phyloP scores from a whole-genome alignment of 2,329 filamentous ascomycete species.

The Aspergillus ibericus region DNA sequence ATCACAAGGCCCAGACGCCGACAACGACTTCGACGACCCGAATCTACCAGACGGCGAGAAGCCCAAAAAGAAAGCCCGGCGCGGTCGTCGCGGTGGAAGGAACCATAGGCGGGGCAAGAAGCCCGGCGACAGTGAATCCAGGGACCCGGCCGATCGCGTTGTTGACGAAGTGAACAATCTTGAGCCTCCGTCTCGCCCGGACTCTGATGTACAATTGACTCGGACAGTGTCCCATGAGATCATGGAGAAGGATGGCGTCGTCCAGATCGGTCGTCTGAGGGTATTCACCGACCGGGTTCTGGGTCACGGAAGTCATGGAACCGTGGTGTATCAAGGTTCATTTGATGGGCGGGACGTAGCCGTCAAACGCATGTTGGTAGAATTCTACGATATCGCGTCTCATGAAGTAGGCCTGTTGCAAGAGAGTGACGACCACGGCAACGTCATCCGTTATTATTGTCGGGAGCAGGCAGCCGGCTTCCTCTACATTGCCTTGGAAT shows the following conservation, averaged over 20 bases:
- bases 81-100: constrained; percentile 71
- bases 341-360: constrained; percentile 93
- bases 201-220: constrained; percentile 61
- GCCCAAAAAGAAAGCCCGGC: constrained; percentile 68
- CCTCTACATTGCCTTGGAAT: constrained; percentile 91
- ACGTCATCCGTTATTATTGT: constrained; percentile 95
- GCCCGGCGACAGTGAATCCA: constrained; percentile 52
- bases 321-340: constrained; percentile 88
- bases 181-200: constrained; percentile 49
- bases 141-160: constrained; percentile 60
- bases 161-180: constrained; percentile 56
- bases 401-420: constrained; percentile 88
- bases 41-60: constrained; percentile 37
- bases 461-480: constrained; percentile 87
- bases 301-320: constrained; percentile 89
- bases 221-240: constrained; percentile 56
- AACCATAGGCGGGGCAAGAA: constrained; percentile 59
- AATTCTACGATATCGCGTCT: constrained; percentile 92
- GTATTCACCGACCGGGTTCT: constrained; percentile 62
- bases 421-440: constrained; percentile 92
- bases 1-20: constrained; percentile 32
- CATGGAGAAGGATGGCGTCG: constrained; percentile 59
- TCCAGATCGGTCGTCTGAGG: constrained; percentile 61
- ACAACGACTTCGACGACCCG: constrained; percentile 35
- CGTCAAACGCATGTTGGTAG: constrained; percentile 93